A percentile compares a stretch with the other conserved stretches of the same genome.
Conservation (phyloP, 2,329 filamentous ascomycete species). For the Colletotrichum cordylinicola region DNA sequence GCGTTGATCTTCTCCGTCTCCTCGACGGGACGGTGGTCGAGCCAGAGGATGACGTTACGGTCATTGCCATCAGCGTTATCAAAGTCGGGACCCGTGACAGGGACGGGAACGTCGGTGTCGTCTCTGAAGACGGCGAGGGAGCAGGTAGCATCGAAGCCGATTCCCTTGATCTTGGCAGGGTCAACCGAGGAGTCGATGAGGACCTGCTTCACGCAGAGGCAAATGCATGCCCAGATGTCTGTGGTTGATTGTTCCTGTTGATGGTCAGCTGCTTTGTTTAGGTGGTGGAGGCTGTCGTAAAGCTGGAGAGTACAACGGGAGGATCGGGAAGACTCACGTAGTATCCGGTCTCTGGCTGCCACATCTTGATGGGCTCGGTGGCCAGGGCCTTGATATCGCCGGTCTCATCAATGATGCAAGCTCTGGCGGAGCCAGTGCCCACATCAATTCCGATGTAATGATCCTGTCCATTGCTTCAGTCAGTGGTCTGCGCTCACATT, state of each 20-base stretch:
- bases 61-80: conserved; percentile 76
- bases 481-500: not conserved
- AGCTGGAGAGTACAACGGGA: not conserved
- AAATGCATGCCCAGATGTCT: conserved; percentile 97
- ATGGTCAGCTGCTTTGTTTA: not conserved
- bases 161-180: conserved; percentile 77
- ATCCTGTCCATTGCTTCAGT: conserved; percentile 42
- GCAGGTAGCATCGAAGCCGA: conserved; percentile 99
- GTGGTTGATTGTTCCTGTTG: conserved; percentile 91
- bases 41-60: conserved; percentile 95
- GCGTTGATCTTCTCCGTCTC: conserved; percentile 95
- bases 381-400: conserved; percentile 85
- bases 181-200: conserved; percentile 83
- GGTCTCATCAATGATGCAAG: conserved; percentile 91
- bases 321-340: conserved; percentile 61
- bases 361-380: conserved; percentile 78
- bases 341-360: conserved; percentile 78
- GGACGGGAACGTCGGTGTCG: conserved; percentile 88
- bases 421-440: conserved; percentile 92
- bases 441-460: conserved; percentile 90
- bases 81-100: conserved; percentile 90
- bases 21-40: conserved; percentile 89
- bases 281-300: not conserved
- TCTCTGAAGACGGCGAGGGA: conserved; percentile 89
- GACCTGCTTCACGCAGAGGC: conserved; percentile 82